A percentile compares a stretch with the other conserved stretches of the same genome.
Evolutionary conservation across 306 rosid species (phyloP).

Genomic region (Rosa chinensis): DNA sequence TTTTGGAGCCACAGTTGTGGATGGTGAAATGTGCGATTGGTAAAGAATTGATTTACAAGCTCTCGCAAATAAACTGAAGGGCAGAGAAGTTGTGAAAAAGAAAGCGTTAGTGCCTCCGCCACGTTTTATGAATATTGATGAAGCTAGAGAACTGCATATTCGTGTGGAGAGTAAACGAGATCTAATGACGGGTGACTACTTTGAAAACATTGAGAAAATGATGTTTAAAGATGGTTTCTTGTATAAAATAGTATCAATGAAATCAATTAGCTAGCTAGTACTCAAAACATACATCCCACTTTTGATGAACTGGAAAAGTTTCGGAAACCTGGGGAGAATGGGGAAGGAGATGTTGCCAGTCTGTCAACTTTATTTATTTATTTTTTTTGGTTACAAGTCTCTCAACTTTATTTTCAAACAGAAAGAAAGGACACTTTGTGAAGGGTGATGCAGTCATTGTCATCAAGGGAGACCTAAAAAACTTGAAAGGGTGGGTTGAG

Average conservation of each 20-base stretch:
- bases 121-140: constrained; percentile 90
- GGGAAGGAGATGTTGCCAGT: constrained; percentile 82
- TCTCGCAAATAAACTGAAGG: constrained; percentile 94
- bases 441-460: constrained; percentile 96
- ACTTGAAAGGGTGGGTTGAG: constrained; percentile 95
- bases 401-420: constrained; percentile 82
- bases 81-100: constrained; percentile 86
- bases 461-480: constrained; percentile 86
- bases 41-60: constrained; percentile 94
- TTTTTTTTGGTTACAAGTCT: constrained; percentile 33
- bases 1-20: constrained; percentile 96
- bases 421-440: constrained; percentile 97
- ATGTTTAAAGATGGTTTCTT: constrained; percentile 94
- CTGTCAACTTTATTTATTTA: constrained; percentile 74
- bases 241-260: constrained; percentile 81
- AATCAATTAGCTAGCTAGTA: constrained; percentile 54
- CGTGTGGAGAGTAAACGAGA: constrained; percentile 91
- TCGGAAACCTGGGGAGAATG: constrained; percentile 87
- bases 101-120: constrained; percentile 99
- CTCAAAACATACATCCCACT: constrained; percentile 79
- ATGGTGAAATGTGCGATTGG: constrained; percentile 90
- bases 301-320: constrained; percentile 96
- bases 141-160: constrained; percentile 94
- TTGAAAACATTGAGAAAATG: constrained; percentile 88
- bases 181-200: constrained; percentile 81